Percentiles rank a stretch among this genome's conserved stretches.
Evolutionary conservation across 176 grass and related monocot species (phyloP).

Genomic region (Triticum timopheevii): DNA sequence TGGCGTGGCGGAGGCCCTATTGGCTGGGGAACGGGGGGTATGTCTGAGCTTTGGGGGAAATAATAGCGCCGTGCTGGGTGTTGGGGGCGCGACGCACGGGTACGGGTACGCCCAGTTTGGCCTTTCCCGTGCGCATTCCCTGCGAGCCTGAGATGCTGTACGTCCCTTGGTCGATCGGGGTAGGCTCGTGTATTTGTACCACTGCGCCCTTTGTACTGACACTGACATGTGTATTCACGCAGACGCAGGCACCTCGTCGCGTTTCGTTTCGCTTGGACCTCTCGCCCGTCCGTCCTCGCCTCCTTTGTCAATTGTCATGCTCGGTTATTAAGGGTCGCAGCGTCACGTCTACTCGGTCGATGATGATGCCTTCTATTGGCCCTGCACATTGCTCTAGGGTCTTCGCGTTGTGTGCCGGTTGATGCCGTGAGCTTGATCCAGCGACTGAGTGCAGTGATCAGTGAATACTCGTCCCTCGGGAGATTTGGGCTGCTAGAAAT

Average conservation of each 20-base stretch:
- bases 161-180: neutral
- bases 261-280: neutral
- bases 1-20: neutral
- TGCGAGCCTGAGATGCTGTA: conserved; percentile 13
- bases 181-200: neutral
- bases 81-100: conserved; percentile 22
- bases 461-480: too few relatives aligned
- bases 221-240: neutral
- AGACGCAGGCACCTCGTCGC: too few relatives aligned
- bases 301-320: neutral
- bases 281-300: neutral
- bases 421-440: too few relatives aligned
- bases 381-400: neutral
- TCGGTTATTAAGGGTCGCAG: neutral
- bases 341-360: neutral
- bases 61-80: conserved; percentile 35
- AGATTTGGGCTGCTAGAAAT: too few relatives aligned
- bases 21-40: conserved; percentile 53
- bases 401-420: neutral
- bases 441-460: too few relatives aligned
- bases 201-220: neutral
- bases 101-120: conserved; percentile 34
- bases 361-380: neutral
- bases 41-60: conserved; percentile 53
- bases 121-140: neutral